Base-by-base conservation (phyloP, 306 rosid genomes). In the Quercus alba region DNA sequence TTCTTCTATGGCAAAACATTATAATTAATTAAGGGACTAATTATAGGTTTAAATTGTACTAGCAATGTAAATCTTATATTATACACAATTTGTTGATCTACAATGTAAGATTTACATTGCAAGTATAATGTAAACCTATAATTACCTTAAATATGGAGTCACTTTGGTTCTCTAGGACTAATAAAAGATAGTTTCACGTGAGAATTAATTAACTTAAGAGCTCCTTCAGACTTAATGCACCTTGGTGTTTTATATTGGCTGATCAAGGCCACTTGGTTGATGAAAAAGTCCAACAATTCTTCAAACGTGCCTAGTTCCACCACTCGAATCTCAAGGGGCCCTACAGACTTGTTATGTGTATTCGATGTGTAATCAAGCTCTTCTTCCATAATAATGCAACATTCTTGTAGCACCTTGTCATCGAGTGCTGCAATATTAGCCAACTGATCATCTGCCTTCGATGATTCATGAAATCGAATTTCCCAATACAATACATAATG, bases 211-310 rank as follows among this genome's bases (percentile, higher is more conserved):
- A 92, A 72, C 82, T 88, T 85, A 46, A 92, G 86, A 73, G 91
- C 98, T 74, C 72, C 80, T 79, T 75, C 85, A 66, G 97, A 92
- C 79, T 86, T 86, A 75, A 94, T 79, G 81, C 97, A 87, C 85
- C 98, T 88, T 1, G 98, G 97, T 4, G 98, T 94, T 68, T 94
- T 92, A n/a, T 94, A 92, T 83, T 92, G 98, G 82, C 92, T 94
- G 49, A 92, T 91, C 23, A 97, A 94, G 49, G 89, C 92, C 1
- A 97, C 98, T 83, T 89, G n/a, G n/a, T n/a, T n/a, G n/a, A n/a
- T n/a, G 79, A 83, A 88, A 79, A 86, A 86, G 54, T 94, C 97
- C 97, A 94, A 90, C 84, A 90, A 88, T 2, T 83, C 85, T 52
- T 92, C 97, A 75, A 94, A 94, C 0, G 97, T 88, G 4, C 98